Base-by-base conservation (phyloP, 441 rosid genomes). In the Euphorbia corollata region DNA sequence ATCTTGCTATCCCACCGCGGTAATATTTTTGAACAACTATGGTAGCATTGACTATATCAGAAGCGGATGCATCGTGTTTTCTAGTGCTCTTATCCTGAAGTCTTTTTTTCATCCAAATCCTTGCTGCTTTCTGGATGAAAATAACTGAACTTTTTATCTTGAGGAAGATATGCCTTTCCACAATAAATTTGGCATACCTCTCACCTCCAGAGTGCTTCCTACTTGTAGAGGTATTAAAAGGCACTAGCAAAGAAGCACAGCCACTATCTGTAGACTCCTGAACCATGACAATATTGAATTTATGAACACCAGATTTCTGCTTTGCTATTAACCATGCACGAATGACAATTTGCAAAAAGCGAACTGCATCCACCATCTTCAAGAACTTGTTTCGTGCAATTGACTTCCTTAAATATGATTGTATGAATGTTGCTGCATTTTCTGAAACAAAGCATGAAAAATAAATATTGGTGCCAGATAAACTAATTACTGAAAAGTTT, bases 401-500 rank as follows among this genome's bases (percentile, higher is more conserved):
- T 61, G 74, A 76, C 73, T 80, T 76, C 78, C 92, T 86, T 59
- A 80, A 74, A 64, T 65, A 75, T 30, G 90, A 81, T 78, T 92
- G 96, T 75, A 92, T 88, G 71, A 76, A 75, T 64, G 24, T 71
- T 71, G 88, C 92, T 32, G 94, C 91, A 77, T 53, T 78, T 68
- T 84, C 94, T 87, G 79, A 68, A 77, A 75, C 19, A 63, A 64
- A 59, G 65, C 64, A 62, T n/a, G 8, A 24, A 18, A 56, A 27
- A 48, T 41, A 48, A 55, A 20, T n/a, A 64, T 1, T 47, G n/a
- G 51, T 47, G 51, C 1, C 51, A 3, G 18, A 47, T 0, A n/a
- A 47, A 11, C 15, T 47, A 27, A 27, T 27, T 27, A 27, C 32
- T 27, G 32, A 12, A 41, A 41, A 10, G 12, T 2, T 11, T 41